A percentile compares a stretch with the other conserved stretches of the same genome.
These are phyloP conservation scores for Imleria badia DNA, from an alignment of 768 basidiomycete species.

Conservation along the genomic window DNA sequence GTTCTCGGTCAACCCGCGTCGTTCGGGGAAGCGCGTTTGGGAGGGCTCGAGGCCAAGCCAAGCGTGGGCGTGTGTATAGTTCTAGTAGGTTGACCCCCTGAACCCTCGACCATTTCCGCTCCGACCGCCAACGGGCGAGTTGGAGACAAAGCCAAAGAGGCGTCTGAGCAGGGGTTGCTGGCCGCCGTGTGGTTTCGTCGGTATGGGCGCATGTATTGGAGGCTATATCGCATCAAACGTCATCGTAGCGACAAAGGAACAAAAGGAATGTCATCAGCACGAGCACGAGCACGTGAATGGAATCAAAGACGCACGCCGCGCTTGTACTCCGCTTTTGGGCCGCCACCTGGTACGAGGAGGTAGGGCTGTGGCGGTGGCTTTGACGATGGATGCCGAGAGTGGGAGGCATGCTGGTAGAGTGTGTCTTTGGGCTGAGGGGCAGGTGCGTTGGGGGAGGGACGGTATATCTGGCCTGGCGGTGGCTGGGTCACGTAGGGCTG, in stretches of 20 bases:
- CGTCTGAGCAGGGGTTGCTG: conserved; percentile 33
- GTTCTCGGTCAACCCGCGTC: conserved; percentile 1
- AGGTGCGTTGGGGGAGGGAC: conserved; percentile 14
- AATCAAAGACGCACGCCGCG: conserved; percentile 28
- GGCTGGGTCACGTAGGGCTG: conserved; percentile 24
- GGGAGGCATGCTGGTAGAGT: conserved; percentile 15
- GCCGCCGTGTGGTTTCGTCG: conserved; percentile 24
- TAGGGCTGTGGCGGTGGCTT: conserved; percentile 27
- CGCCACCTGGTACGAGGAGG: conserved; percentile 25
- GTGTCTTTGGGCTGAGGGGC: conserved; percentile 17
- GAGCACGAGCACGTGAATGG: conserved; percentile 10
- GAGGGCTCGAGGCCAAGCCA: not conserved
- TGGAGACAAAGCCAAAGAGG: conserved; percentile 26
- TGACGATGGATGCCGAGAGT: conserved; percentile 23
- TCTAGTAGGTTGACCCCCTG: conserved; percentile 29
- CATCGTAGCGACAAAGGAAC: not conserved
- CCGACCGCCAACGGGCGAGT: conserved; percentile 24
- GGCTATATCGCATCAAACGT: conserved; percentile 17
- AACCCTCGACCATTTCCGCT: conserved; percentile 24
- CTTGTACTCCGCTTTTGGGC: conserved; percentile 33
- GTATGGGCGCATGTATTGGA: conserved; percentile 30
- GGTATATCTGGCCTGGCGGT: conserved; percentile 31
- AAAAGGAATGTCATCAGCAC: conserved; percentile 15
- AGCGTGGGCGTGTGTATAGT: not conserved
- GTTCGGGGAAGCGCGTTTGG: not conserved